Base-by-base conservation (phyloP, 1,284 basidiomycete species). In the Marasmius oreades region DNA sequence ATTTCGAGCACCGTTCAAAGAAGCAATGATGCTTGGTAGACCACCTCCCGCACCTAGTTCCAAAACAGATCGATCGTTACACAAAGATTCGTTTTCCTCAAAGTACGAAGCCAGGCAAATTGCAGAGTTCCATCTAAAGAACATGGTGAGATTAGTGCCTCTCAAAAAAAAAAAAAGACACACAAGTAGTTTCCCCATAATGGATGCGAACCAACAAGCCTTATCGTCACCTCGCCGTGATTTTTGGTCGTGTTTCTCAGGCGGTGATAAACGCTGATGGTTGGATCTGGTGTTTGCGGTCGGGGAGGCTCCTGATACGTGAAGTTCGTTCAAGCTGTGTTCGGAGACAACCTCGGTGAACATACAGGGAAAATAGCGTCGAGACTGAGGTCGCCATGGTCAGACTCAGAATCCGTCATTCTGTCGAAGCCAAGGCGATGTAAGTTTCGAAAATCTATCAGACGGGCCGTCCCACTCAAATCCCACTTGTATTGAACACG, bases 31-130 rank as follows among this genome's bases (percentile, higher is more conserved):
- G 2, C 90, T 86, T 0, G 96, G 96, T 16, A 98, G 74, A 0
- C 88, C 95, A 1, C 93, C 94, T 0, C 94, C 96, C 0, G 96
- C 96, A 0, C 96, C 96, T 0, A 98, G 83, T 69, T 99, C 96
- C 1, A 98, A 76, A 0, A 98, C 85, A 26, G 69, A 73, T 16
- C 68, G 69, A 39, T 71, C 68, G 1, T 60, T 62, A 54, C 80
- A 83, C 0, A 86, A 56, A 0, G 78, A 16, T 46, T 23, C 69
- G 45, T 86, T 76, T 20, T 77, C 67, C 58, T 93, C 87, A 1
- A 95, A 76, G 68, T 86, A 93, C 0, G 83, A 79, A 1, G 92
- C 88, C 52, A 93, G 80, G 0, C 85, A 80, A 14, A 85, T 77
- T 0, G 92, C 85, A 1, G 93, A 91, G 65, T 95, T 95, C 92